Base-by-base conservation (phyloP, 352 stramenopile species). In the Phytopythium mirpurense region DNA sequence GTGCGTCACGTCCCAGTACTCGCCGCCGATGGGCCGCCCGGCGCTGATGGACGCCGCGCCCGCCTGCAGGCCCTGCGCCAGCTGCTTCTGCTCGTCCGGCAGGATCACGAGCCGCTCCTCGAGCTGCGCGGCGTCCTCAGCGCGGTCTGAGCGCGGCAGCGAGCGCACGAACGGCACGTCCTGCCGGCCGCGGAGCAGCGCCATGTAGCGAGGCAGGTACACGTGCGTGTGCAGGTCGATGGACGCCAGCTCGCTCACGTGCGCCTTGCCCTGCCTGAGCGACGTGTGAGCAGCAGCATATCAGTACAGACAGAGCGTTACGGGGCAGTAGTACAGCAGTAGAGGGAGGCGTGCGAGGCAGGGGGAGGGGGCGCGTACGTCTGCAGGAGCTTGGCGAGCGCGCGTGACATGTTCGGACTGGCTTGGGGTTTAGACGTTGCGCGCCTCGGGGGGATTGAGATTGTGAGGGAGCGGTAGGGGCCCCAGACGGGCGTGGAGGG, bases 171-270 rank as follows among this genome's bases (percentile, higher is more conserved):
- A 71, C 3, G 76, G 76, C 18, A 87, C 70, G 40, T 86, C 57
- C 2, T 43, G 45, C 11, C 74, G 75, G 15, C 34, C 32, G 15
- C 74, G 65, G 12, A 87, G 56, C 41, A 87, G 68, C 21, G 72
- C 62, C 76, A 87, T 87, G 56, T 87, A 87, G 9, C 74, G 63
- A 32, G 76, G 76, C 8, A 84, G 57, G 35, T 87, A 87, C 54
- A 86, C 69, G 40, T 87, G 76, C 31, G 76, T 87, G 61, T 87
- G 76, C 44, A 87, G 56, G 57, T 87, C 76, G 37, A 87, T 59
- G 16, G 70, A 45, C 18, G 65, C 54, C 6, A 81, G 56, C 8
- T 81, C 65, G 34, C 57, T 56, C 50, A 81, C 37, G 27, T 23
- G 58, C 35, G 56, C 50, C 56, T 76, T 81, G 49, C 68, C 59